phyloP scores from a whole-genome alignment of 192 early-diverging fungal species.

The Allomyces macrogynus region DNA sequence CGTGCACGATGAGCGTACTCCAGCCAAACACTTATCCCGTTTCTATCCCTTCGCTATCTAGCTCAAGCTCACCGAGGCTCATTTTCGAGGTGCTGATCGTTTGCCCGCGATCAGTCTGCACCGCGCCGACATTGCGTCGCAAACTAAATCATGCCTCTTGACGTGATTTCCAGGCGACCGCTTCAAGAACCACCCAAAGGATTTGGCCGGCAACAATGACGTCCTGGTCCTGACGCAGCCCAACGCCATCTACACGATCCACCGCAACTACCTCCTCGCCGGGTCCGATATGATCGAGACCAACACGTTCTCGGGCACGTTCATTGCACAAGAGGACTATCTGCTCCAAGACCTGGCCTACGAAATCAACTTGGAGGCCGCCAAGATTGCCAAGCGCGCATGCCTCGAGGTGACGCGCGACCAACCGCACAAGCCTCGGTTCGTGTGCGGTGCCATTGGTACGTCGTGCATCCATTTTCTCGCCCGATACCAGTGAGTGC shows the following conservation, averaged over 20 bases:
- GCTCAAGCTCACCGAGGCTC: slow-evolving; percentile 46
- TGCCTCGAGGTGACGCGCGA: slow-evolving; percentile 54
- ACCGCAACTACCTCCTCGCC: slow-evolving; percentile 72
- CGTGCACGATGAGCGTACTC: too few relatives aligned
- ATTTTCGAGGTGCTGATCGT: slow-evolving; percentile 46
- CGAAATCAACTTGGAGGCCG: slow-evolving; percentile 77
- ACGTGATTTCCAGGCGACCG: slow-evolving; percentile 27
- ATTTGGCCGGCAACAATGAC: slow-evolving; percentile 92
- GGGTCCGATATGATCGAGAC: slow-evolving; percentile 89
- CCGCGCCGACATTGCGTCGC: not conserved
- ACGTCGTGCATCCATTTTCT: not conserved
- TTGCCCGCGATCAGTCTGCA: not conserved
- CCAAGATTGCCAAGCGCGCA: slow-evolving; percentile 64
- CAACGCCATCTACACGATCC: slow-evolving; percentile 71
- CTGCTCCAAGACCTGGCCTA: slow-evolving; percentile 65
- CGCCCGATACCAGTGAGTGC: not conserved
- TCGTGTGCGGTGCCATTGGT: slow-evolving; percentile 62
- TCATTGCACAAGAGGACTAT: slow-evolving; percentile 87
- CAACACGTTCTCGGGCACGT: slow-evolving; percentile 86
- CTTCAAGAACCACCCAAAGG: slow-evolving; percentile 64
- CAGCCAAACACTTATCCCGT: too few relatives aligned
- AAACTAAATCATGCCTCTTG: slow-evolving; percentile 1
- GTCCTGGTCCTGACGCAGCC: slow-evolving; percentile 78
- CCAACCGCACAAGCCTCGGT: slow-evolving; percentile 65
- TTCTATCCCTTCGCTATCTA: too few relatives aligned